Conservation (phyloP, 2,329 filamentous ascomycete genomes). For the Blumeria hordei region DNA sequence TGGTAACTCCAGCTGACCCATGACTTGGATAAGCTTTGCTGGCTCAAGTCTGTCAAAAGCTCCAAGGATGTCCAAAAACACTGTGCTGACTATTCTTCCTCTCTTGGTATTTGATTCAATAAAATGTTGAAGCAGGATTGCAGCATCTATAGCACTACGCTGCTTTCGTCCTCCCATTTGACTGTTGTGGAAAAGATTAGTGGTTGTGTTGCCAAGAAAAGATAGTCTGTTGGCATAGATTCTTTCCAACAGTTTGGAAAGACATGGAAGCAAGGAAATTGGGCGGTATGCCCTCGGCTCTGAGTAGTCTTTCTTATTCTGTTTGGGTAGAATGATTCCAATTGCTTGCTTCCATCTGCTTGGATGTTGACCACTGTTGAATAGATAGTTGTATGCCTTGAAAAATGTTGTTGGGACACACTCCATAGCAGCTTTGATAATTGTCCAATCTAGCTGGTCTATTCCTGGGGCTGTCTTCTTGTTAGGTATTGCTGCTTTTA, state of each 20-base stretch:
- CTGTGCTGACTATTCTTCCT: background rate
- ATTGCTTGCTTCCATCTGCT: background rate
- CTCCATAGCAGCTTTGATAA: background rate
- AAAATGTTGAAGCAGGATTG: background rate
- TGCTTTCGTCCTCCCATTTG: conserved; percentile 2
- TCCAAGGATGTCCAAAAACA: background rate
- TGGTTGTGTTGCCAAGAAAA: background rate
- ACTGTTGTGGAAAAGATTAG: background rate
- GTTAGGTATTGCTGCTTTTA: background rate
- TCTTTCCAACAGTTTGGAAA: background rate
- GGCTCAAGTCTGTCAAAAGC: background rate
- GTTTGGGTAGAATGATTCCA: conserved; percentile 1
- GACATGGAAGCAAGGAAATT: conserved; percentile 1
- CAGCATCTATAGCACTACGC: background rate
- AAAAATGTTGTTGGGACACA: background rate
- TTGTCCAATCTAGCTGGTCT: background rate
- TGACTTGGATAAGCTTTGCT: background rate
- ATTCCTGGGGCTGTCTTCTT: background rate
- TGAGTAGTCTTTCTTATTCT: background rate
- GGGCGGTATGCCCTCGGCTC: background rate
- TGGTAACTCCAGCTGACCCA: background rate
- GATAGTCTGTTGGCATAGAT: background rate
- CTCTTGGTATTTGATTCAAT: background rate
- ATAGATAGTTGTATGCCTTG: background rate
- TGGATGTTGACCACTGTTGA: conserved; percentile 1